Percentiles rank a stretch among this genome's conserved stretches.
Evolutionary conservation across 768 basidiomycete species (phyloP).

Genomic region (Suillus cothurnatus): DNA sequence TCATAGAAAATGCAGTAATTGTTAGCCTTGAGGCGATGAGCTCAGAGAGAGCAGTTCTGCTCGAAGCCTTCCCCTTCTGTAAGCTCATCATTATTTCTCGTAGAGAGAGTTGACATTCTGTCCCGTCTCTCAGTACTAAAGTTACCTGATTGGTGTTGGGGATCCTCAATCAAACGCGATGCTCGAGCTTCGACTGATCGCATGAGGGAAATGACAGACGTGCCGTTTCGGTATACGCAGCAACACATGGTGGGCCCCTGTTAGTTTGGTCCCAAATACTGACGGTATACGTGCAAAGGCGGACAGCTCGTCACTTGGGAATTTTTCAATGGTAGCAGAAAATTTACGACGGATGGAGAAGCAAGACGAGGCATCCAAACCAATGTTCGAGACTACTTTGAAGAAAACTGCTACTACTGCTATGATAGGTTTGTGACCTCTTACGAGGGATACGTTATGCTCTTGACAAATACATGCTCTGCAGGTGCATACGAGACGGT

Average conservation of each 20-base stretch:
- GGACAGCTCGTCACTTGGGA: not conserved
- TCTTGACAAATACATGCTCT: not conserved
- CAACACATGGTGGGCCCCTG: slow-evolving; percentile 12
- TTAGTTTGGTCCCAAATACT: not conserved
- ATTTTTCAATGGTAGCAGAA: slow-evolving; percentile 14
- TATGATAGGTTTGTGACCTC: slow-evolving; percentile 16
- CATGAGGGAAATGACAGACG: not conserved
- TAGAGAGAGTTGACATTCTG: not conserved
- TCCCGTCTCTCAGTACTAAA: slow-evolving; percentile 6
- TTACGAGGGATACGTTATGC: not conserved
- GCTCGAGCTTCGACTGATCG: not conserved
- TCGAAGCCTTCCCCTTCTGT: slow-evolving; percentile 11
- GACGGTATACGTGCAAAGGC: not conserved
- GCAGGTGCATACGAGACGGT: slow-evolving; percentile 25
- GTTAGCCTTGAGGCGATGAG: not conserved
- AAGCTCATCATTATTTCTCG: slow-evolving; percentile 7
- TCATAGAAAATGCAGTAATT: not conserved
- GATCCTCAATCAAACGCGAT: slow-evolving; percentile 11
- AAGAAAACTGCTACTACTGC: slow-evolving; percentile 16
- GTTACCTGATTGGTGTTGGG: slow-evolving; percentile 18
- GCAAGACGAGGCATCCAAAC: slow-evolving; percentile 7
- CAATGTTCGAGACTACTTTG: slow-evolving; percentile 9
- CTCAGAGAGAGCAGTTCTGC: slow-evolving; percentile 5
- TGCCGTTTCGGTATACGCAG: slow-evolving; percentile 8
- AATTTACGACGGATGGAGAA: slow-evolving; percentile 19